phyloP scores from a whole-genome alignment of 495 filamentous ascomycete species.

The Neurospora sp. region DNA sequence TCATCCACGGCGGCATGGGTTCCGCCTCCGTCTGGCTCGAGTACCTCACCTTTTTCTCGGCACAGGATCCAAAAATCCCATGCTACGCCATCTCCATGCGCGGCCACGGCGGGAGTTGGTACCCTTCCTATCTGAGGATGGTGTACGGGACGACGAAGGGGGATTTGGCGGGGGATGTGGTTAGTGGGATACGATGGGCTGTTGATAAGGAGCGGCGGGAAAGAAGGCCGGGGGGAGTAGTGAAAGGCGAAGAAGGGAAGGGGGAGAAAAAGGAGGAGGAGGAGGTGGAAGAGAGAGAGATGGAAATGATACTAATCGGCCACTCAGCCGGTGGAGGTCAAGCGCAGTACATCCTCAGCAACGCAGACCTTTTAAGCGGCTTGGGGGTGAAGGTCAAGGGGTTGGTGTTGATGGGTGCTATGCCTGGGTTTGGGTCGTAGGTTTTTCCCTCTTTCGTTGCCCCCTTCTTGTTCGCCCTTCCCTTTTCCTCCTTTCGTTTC shows the following conservation, averaged over 20 bases:
- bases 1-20: constrained; percentile 40
- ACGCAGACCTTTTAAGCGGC: constrained; percentile 1
- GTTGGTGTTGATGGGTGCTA: constrained; percentile 27
- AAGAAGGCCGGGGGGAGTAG: too few relatives aligned
- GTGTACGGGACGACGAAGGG: constrained; percentile 25
- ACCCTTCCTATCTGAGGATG: constrained; percentile 30
- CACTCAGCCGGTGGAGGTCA: constrained; percentile 40
- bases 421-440: constrained; percentile 37
- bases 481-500: too few relatives aligned
- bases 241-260: constrained; percentile 7
- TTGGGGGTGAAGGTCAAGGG: constrained; percentile 25
- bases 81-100: constrained; percentile 41
- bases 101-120: constrained; percentile 41
- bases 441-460: constrained; percentile 9
- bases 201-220: constrained; percentile 6
- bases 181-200: constrained; percentile 25
- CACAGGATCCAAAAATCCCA: constrained; percentile 18
- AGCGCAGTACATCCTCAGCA: constrained; percentile 33
- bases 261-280: constrained; percentile 14
- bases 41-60: constrained; percentile 34
- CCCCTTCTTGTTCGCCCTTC: neutral
- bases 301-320: constrained; percentile 32
- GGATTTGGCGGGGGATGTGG: constrained; percentile 34
- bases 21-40: constrained; percentile 36
- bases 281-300: constrained; percentile 10